Percentiles rank a stretch among this genome's conserved stretches.
Evolutionary conservation across 129 eudicot species (phyloP).

Genomic region (carrot (Daucus carota)): DNA sequence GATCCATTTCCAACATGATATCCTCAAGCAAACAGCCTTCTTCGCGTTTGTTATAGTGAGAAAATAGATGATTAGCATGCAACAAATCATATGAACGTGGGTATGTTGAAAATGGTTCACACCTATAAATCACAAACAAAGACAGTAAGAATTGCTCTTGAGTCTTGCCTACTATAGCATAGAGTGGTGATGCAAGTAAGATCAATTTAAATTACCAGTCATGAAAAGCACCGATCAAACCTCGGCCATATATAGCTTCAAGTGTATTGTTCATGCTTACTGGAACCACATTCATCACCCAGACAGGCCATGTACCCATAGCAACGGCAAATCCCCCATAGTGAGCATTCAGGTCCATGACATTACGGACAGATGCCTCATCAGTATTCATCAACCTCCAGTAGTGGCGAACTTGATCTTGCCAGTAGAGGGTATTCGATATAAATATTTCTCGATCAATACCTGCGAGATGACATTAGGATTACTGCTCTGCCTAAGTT

Average conservation of each 20-base stretch:
- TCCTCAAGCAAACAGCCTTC: constrained; percentile 76
- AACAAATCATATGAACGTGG: constrained; percentile 81
- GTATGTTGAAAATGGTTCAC: constrained; percentile 92
- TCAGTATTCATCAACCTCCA: constrained; percentile 77
- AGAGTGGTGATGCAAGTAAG: neutral
- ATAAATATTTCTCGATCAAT: constrained; percentile 54
- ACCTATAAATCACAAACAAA: constrained; percentile 40
- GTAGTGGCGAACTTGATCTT: constrained; percentile 83
- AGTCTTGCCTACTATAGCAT: constrained; percentile 13
- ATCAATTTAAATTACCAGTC: constrained; percentile 54
- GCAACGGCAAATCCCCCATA: constrained; percentile 90
- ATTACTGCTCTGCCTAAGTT: neutral
- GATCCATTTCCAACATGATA: constrained; percentile 92
- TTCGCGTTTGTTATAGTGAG: constrained; percentile 54
- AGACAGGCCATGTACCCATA: constrained; percentile 79
- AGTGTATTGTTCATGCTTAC: constrained; percentile 50
- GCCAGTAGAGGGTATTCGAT: constrained; percentile 76
- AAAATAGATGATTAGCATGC: constrained; percentile 64
- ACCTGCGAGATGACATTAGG: constrained; percentile 33
- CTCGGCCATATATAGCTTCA: constrained; percentile 64
- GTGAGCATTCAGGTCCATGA: constrained; percentile 92
- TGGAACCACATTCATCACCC: constrained; percentile 96
- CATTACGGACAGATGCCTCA: constrained; percentile 62
- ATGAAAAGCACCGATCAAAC: constrained; percentile 77
- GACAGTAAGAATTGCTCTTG: constrained; percentile 4